phyloP scores from a whole-genome alignment of 2,329 filamentous ascomycete species.

The Dothiorella sarmentorum region DNA sequence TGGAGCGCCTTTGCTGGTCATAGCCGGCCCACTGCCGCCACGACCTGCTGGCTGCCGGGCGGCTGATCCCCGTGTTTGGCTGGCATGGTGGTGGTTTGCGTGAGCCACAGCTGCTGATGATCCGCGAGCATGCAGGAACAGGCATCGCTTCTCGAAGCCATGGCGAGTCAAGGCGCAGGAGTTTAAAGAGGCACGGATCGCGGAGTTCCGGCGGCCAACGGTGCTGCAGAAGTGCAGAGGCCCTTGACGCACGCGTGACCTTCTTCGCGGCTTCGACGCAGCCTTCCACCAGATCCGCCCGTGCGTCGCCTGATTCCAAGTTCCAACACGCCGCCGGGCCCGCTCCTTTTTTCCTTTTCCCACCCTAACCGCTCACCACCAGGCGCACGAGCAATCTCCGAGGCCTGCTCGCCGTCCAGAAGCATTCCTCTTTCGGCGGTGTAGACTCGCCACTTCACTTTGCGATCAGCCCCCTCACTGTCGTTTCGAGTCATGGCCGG shows the following conservation, averaged over 20 bases:
- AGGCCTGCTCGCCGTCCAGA: slow-evolving; percentile 10
- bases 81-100: background rate
- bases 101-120: background rate
- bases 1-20: slow-evolving; percentile 14
- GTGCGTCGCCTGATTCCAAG: slow-evolving; percentile 26
- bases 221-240: slow-evolving; percentile 19
- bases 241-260: slow-evolving; percentile 21
- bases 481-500: too few species aligned
- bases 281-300: slow-evolving; percentile 36
- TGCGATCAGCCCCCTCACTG: background rate
- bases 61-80: background rate
- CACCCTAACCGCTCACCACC: background rate
- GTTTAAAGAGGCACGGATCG: slow-evolving; percentile 14
- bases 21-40: slow-evolving; percentile 7
- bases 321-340: slow-evolving; percentile 23
- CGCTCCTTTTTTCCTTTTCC: slow-evolving; percentile 4
- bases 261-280: slow-evolving; percentile 21
- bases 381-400: slow-evolving; percentile 27
- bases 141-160: background rate
- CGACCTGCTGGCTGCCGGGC: background rate
- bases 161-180: slow-evolving; percentile 10
- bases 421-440: slow-evolving; percentile 16
- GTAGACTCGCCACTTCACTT: slow-evolving; percentile 17
- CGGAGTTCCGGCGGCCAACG: slow-evolving; percentile 7
- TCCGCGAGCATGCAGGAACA: slow-evolving; percentile 16